Conservation (phyloP, 179 eudicot genomes). For the Corrigiola litoralis region DNA sequence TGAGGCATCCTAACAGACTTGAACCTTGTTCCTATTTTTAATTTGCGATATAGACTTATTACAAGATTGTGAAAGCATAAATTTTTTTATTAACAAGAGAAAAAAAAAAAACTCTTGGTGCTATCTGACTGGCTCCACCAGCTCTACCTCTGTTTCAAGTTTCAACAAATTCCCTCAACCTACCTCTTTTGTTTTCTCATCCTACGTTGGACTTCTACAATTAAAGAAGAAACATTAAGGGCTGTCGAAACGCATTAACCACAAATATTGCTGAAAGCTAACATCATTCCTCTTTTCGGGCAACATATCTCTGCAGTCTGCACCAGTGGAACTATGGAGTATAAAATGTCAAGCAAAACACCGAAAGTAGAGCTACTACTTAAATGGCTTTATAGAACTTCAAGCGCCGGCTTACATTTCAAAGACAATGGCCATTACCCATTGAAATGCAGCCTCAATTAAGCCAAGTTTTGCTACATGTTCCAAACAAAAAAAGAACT, state of each 20-base stretch:
- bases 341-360: not conserved
- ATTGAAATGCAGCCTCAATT: not conserved
- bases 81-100: no score
- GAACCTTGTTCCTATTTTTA: no score
- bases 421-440: conserved; percentile 13
- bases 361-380: no score
- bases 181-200: conserved; percentile 13
- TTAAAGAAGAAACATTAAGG: not conserved
- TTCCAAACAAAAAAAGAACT: not conserved
- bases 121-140: not conserved
- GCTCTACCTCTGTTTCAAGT: not conserved
- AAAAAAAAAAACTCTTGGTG: not conserved
- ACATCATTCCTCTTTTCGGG: conserved; percentile 15
- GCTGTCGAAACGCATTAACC: conserved; percentile 6
- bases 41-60: no score
- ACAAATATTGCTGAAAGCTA: conserved; percentile 7
- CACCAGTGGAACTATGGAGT: not conserved
- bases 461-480: not conserved
- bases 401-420: not conserved
- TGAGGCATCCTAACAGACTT: no score
- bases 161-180: conserved; percentile 7
- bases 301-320: not conserved
- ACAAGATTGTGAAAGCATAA: no score
- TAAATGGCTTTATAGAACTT: conserved; percentile 9
- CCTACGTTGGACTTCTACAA: conserved; percentile 9